Evolutionary conservation across 179 eudicot species (phyloP).

Genomic region (Nepenthes alata): DNA sequence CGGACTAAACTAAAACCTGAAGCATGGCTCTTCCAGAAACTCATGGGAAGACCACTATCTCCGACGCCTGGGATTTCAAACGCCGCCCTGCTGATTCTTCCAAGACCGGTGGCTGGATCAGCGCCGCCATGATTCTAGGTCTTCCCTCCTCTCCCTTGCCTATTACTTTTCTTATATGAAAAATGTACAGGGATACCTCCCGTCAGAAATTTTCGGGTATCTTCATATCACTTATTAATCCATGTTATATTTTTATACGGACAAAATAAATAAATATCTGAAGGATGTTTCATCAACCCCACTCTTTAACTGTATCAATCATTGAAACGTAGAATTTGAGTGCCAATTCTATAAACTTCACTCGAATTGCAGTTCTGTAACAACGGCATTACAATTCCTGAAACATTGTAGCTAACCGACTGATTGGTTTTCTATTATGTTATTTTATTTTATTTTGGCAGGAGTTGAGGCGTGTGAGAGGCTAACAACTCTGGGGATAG

Average conservation of each 20-base stretch:
- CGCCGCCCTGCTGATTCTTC: slow-evolving; percentile 51
- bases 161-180: background rate
- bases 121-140: slow-evolving; percentile 88
- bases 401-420: background rate
- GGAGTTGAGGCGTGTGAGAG: slow-evolving; percentile 83
- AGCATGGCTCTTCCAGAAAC: slow-evolving; percentile 33
- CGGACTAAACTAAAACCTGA: background rate
- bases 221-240: too few relatives aligned
- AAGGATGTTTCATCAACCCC: too few relatives aligned
- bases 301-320: too few relatives aligned
- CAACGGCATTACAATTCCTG: too few relatives aligned
- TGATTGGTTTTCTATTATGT: background rate
- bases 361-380: too few relatives aligned
- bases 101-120: slow-evolving; percentile 74
- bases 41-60: slow-evolving; percentile 26
- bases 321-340: too few relatives aligned
- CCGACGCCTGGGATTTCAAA: slow-evolving; percentile 87
- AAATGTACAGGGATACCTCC: too few relatives aligned
- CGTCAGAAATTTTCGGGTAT: too few relatives aligned
- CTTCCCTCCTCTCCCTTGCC: background rate
- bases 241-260: too few relatives aligned
- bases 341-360: too few relatives aligned
- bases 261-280: too few relatives aligned
- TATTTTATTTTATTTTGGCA: slow-evolving; percentile 1
- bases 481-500: slow-evolving; percentile 74